Conservation (phyloP, 2,329 filamentous ascomycete species). For the Colletotrichum theobromicola region DNA sequence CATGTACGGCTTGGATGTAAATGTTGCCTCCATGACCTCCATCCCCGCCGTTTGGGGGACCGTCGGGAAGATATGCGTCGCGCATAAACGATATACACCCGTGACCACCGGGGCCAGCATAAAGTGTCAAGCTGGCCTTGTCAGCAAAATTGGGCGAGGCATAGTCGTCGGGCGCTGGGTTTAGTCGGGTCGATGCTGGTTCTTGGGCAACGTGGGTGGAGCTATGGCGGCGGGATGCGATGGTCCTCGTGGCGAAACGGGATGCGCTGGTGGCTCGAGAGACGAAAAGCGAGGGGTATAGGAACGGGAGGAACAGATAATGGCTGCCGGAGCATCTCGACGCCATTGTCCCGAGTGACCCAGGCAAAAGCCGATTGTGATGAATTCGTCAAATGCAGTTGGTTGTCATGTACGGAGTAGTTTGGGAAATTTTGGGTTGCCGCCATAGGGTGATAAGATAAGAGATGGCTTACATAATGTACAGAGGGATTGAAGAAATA, state of each 20-base stretch:
- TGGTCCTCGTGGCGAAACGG: slow-evolving; percentile 28
- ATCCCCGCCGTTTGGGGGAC: slow-evolving; percentile 93
- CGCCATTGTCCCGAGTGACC: slow-evolving; percentile 38
- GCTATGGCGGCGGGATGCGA: slow-evolving; percentile 18
- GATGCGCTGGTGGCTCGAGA: slow-evolving; percentile 27
- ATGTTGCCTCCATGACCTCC: slow-evolving; percentile 90
- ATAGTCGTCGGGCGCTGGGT: slow-evolving; percentile 86
- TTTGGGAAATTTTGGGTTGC: slow-evolving; percentile 14
- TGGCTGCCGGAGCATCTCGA: slow-evolving; percentile 42
- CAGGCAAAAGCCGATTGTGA: neutral
- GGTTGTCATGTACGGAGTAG: neutral
- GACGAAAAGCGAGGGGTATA: slow-evolving; percentile 54
- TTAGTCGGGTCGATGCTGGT: slow-evolving; percentile 61
- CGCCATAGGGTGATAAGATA: slow-evolving; percentile 7
- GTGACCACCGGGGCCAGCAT: slow-evolving; percentile 83
- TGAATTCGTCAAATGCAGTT: neutral
- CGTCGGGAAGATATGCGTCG: slow-evolving; percentile 87
- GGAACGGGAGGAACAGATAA: slow-evolving; percentile 49
- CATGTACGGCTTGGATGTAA: slow-evolving; percentile 91
- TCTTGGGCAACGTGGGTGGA: slow-evolving; percentile 21
- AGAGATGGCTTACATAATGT: neutral
- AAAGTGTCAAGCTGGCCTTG: slow-evolving; percentile 77
- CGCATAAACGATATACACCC: slow-evolving; percentile 94
- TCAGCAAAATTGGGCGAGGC: slow-evolving; percentile 84
- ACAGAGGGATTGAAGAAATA: neutral